These are phyloP conservation scores for Thuidium tamariscinum DNA, from an alignment of 225 moss, liverwort and hornwort species.

Conservation along the genomic window DNA sequence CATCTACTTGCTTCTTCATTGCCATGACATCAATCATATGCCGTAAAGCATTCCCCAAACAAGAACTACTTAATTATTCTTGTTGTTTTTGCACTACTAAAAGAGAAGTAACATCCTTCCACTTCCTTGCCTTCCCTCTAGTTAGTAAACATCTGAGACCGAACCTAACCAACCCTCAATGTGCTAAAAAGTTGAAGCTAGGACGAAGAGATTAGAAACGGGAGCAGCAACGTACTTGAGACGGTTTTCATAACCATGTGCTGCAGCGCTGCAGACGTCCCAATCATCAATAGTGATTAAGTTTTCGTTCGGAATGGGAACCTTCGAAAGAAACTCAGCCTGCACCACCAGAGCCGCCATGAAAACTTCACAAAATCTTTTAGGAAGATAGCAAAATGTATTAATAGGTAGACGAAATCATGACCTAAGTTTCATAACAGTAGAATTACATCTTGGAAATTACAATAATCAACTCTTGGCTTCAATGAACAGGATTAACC, in stretches of 20 bases:
- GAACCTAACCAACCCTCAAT: background rate
- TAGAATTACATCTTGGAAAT: background rate
- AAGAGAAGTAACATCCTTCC: background rate
- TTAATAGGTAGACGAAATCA: background rate
- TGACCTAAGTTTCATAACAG: background rate
- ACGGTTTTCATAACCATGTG: slow-evolving; percentile 32
- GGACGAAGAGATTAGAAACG: background rate
- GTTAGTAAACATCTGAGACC: background rate
- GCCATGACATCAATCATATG: background rate
- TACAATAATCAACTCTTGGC: background rate
- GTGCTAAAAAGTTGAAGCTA: background rate
- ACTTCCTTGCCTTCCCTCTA: background rate
- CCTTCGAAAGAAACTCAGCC: slow-evolving; percentile 45
- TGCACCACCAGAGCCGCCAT: slow-evolving; percentile 3
- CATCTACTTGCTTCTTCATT: background rate
- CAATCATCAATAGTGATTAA: slow-evolving; percentile 40
- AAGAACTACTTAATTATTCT: background rate
- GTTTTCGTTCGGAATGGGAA: slow-evolving; percentile 31
- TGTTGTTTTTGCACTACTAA: background rate
- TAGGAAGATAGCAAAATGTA: background rate
- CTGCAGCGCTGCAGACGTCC: slow-evolving; percentile 40
- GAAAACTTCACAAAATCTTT: background rate
- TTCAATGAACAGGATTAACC: background rate
- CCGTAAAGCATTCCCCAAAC: background rate
- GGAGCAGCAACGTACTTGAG: slow-evolving; percentile 21